Percentiles rank a stretch among this genome's conserved stretches.
Conservation (phyloP, 2,329 filamentous ascomycete genomes). For the Alternaria sp. region DNA sequence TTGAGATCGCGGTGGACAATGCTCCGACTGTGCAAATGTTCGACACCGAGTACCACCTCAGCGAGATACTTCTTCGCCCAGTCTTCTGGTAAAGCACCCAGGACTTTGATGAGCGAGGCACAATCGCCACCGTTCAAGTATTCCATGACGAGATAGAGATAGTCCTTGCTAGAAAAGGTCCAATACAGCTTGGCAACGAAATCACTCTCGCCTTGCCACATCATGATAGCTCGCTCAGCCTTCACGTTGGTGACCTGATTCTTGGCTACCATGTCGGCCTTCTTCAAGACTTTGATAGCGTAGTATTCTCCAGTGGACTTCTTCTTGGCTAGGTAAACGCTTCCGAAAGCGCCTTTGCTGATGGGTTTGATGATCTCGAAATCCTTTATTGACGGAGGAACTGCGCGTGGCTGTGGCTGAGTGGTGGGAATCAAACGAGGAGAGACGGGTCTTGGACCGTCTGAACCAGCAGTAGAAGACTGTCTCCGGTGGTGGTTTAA, state of each 20-base stretch:
- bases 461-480: slow-evolving; percentile 85
- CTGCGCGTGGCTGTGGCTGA: slow-evolving; percentile 83
- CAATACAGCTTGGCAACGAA: slow-evolving; percentile 99
- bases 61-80: slow-evolving; percentile 98
- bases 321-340: slow-evolving; percentile 97
- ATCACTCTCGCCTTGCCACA: slow-evolving; percentile 99
- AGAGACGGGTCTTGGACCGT: slow-evolving; percentile 73
- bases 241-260: slow-evolving; percentile 99
- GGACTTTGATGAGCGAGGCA: slow-evolving; percentile 91
- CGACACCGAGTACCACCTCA: slow-evolving; percentile 94
- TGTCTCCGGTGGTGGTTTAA: slow-evolving; percentile 81
- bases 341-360: slow-evolving; percentile 97
- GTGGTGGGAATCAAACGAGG: slow-evolving; percentile 79
- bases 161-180: slow-evolving; percentile 99
- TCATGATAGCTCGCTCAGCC: slow-evolving; percentile 98
- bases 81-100: slow-evolving; percentile 90
- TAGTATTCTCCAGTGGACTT: slow-evolving; percentile 98
- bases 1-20: slow-evolving; percentile 98
- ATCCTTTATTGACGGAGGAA: slow-evolving; percentile 96
- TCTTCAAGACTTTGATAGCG: slow-evolving; percentile 97
- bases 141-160: slow-evolving; percentile 98
- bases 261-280: slow-evolving; percentile 99
- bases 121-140: slow-evolving; percentile 98
- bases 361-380: slow-evolving; percentile 99
- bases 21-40: slow-evolving; percentile 90